phyloP scores from a whole-genome alignment of 495 filamentous ascomycete species.

The Neurospora sp. region DNA sequence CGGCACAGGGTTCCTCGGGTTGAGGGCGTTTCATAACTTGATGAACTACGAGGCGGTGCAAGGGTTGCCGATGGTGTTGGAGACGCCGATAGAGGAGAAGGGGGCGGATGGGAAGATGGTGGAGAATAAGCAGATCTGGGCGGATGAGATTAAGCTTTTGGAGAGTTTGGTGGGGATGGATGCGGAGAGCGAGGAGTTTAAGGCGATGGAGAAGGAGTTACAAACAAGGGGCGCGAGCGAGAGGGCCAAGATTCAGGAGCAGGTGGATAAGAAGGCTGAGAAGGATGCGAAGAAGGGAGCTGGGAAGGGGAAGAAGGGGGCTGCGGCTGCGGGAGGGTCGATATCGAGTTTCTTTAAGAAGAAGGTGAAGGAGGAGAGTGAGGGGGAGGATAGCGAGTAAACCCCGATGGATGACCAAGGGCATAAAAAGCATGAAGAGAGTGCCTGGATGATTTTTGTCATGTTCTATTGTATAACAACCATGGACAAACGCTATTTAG shows the following conservation, averaged over 20 bases:
- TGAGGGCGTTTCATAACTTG: slow-evolving; percentile 82
- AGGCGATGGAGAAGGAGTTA: slow-evolving; percentile 46
- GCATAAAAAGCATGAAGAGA: neutral
- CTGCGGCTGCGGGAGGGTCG: neutral
- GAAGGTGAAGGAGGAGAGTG: slow-evolving; percentile 32
- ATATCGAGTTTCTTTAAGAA: slow-evolving; percentile 8
- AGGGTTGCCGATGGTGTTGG: slow-evolving; percentile 80
- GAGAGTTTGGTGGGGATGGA: slow-evolving; percentile 82
- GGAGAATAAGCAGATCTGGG: slow-evolving; percentile 71
- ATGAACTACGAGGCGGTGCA: slow-evolving; percentile 75
- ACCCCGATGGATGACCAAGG: neutral
- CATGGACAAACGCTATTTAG: neutral
- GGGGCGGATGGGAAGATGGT: slow-evolving; percentile 44
- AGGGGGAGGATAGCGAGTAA: slow-evolving; percentile 7
- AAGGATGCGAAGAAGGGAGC: slow-evolving; percentile 42
- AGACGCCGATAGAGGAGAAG: slow-evolving; percentile 78
- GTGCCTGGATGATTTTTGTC: neutral
- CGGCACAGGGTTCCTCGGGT: slow-evolving; percentile 80
- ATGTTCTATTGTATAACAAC: neutral
- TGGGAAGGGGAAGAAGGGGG: slow-evolving; percentile 14
- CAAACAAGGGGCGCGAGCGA: slow-evolving; percentile 54
- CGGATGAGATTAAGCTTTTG: slow-evolving; percentile 77
- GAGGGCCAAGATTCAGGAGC: slow-evolving; percentile 62
- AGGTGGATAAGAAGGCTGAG: slow-evolving; percentile 51
- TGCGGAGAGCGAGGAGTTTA: slow-evolving; percentile 58